A percentile compares a stretch with the other conserved stretches of the same genome.
Conservation (phyloP, 73 alveolate species). For the Paramecium caudatum region DNA sequence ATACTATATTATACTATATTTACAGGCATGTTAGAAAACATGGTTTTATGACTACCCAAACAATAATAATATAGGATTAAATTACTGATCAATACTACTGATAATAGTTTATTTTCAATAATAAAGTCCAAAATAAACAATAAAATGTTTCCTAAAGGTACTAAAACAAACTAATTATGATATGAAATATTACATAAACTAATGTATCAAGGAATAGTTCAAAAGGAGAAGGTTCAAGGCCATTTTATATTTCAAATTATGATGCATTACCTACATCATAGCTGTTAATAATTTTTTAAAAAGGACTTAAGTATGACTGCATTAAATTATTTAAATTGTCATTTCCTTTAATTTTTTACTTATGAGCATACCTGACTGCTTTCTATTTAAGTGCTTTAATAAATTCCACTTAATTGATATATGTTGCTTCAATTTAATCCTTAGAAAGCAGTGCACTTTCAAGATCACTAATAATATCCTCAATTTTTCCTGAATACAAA, state of each 20-base stretch:
- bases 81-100: conserved; percentile 6
- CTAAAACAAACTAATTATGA: not conserved
- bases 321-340: conserved; percentile 2
- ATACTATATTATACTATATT: not conserved
- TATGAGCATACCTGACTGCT: conserved; percentile 36
- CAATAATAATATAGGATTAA: conserved; percentile 25
- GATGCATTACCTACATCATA: not conserved
- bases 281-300: not conserved
- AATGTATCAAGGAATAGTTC: conserved; percentile 19
- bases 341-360: conserved; percentile 12
- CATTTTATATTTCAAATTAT: conserved; percentile 1
- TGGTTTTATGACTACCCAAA: not conserved
- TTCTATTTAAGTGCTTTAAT: conserved; percentile 37
- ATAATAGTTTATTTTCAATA: not conserved
- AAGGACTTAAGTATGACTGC: conserved; percentile 32
- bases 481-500: conserved; percentile 31
- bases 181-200: not conserved
- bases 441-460: conserved; percentile 51
- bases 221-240: not conserved
- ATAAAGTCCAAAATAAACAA: not conserved
- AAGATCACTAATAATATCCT: conserved; percentile 33
- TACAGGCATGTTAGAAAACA: not conserved
- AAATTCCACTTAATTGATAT: conserved; percentile 31
- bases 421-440: conserved; percentile 46
- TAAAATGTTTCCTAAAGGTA: not conserved